Conservation (phyloP, 441 rosid species). For the Adansonia grandidieri region DNA sequence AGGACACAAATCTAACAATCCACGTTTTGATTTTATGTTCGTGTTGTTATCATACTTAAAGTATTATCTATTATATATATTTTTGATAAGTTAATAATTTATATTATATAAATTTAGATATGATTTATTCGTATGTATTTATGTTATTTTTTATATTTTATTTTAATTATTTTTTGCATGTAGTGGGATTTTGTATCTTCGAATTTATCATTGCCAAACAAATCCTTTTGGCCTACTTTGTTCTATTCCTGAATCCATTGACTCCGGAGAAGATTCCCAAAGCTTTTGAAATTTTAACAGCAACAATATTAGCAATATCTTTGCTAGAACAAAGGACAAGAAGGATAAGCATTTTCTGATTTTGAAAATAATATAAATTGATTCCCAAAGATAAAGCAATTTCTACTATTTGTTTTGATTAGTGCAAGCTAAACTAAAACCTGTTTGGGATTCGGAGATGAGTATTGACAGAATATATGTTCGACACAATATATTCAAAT, state of each 20-base stretch:
- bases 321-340: neutral
- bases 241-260: neutral
- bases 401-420: neutral
- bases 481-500: neutral
- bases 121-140: too few relatives aligned
- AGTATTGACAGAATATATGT: too few relatives aligned
- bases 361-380: neutral
- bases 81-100: too few relatives aligned
- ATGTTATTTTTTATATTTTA: too few relatives aligned
- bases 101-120: too few relatives aligned
- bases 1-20: too few relatives aligned
- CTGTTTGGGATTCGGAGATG: too few relatives aligned
- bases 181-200: neutral
- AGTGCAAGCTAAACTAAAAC: too few relatives aligned
- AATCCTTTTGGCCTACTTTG: constrained; percentile 4
- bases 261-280: neutral
- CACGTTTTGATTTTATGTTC: too few relatives aligned
- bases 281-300: neutral
- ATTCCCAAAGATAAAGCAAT: neutral
- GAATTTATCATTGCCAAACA: neutral
- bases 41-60: too few relatives aligned
- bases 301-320: neutral
- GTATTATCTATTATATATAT: too few relatives aligned
- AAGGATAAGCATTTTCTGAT: constrained; percentile 1
- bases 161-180: too few relatives aligned